phyloP scores from a whole-genome alignment of 2,329 filamentous ascomycete species.

The Sporothrix dimorphospora region DNA sequence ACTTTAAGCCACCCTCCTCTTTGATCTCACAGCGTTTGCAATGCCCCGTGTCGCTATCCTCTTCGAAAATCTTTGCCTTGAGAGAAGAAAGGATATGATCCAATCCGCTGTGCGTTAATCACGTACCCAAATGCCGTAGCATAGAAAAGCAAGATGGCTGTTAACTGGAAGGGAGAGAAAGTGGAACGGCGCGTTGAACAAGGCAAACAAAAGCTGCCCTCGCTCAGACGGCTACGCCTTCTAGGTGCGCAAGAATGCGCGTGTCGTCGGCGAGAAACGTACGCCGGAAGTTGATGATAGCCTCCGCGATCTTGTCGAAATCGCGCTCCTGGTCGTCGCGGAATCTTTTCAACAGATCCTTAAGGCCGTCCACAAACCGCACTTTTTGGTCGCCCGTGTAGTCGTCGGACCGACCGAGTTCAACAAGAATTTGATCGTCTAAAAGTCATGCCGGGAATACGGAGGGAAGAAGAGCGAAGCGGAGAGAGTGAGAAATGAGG shows the following conservation, averaged over 20 bases:
- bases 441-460: slow-evolving; percentile 39
- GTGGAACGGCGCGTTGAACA: not conserved
- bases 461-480: slow-evolving; percentile 32
- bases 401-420: slow-evolving; percentile 68
- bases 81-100: not conserved
- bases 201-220: not conserved
- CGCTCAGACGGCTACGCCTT: slow-evolving; percentile 29
- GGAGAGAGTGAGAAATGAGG: slow-evolving; percentile 35
- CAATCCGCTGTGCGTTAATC: slow-evolving; percentile 10
- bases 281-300: slow-evolving; percentile 68
- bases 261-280: slow-evolving; percentile 66
- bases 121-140: slow-evolving; percentile 10
- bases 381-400: slow-evolving; percentile 64
- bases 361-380: slow-evolving; percentile 65
- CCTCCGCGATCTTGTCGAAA: slow-evolving; percentile 67
- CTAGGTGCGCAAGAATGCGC: slow-evolving; percentile 59
- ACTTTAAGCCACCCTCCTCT: not conserved
- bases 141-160: not conserved
- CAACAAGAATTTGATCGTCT: slow-evolving; percentile 76
- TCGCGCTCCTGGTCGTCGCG: slow-evolving; percentile 64
- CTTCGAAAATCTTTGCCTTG: not conserved
- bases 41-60: not conserved
- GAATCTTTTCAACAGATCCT: slow-evolving; percentile 62
- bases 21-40: not conserved
- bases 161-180: not conserved